A percentile compares a stretch with the other conserved stretches of the same genome.
Conservation (phyloP, 2,329 filamentous ascomycete species). For the Lasiodiplodia theobromae region DNA sequence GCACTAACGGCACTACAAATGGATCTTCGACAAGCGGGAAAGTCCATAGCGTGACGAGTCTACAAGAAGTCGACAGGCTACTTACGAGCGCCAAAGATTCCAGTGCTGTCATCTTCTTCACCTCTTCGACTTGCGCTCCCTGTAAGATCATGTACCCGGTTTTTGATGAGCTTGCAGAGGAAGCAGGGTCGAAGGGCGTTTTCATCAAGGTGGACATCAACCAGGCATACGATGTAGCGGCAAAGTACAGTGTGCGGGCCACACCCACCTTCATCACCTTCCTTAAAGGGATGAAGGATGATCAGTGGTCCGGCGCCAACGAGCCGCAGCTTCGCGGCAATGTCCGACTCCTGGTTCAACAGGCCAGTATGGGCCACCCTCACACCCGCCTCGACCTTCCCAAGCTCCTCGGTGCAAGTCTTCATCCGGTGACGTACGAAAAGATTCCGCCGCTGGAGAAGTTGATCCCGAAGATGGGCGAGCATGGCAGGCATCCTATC, state of each 20-base stretch:
- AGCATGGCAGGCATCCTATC: slow-evolving; percentile 63
- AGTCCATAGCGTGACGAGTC: slow-evolving; percentile 68
- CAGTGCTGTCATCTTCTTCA: slow-evolving; percentile 89
- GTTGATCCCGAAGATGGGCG: slow-evolving; percentile 78
- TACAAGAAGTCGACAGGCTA: slow-evolving; percentile 66
- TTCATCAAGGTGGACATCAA: slow-evolving; percentile 87
- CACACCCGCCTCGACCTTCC: slow-evolving; percentile 77
- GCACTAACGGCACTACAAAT: not conserved
- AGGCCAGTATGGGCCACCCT: slow-evolving; percentile 77
- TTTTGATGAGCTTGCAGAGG: slow-evolving; percentile 80
- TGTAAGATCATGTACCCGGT: slow-evolving; percentile 84
- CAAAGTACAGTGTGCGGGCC: slow-evolving; percentile 71
- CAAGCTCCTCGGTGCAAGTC: slow-evolving; percentile 68
- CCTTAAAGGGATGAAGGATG: slow-evolving; percentile 74
- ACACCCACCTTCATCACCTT: slow-evolving; percentile 93
- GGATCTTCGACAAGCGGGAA: slow-evolving; percentile 35
- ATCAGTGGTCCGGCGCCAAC: slow-evolving; percentile 83
- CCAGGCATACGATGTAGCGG: slow-evolving; percentile 67
- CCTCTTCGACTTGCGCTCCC: slow-evolving; percentile 82
- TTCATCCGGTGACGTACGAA: slow-evolving; percentile 72
- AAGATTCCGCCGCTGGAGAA: slow-evolving; percentile 86
- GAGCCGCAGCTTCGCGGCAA: slow-evolving; percentile 66
- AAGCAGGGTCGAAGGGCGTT: slow-evolving; percentile 70
- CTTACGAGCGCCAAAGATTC: slow-evolving; percentile 67
- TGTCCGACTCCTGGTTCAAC: slow-evolving; percentile 75